Evolutionary conservation across 805 yeast genomes (phyloP).

Genomic region (Yarrowia keelungensis): DNA sequence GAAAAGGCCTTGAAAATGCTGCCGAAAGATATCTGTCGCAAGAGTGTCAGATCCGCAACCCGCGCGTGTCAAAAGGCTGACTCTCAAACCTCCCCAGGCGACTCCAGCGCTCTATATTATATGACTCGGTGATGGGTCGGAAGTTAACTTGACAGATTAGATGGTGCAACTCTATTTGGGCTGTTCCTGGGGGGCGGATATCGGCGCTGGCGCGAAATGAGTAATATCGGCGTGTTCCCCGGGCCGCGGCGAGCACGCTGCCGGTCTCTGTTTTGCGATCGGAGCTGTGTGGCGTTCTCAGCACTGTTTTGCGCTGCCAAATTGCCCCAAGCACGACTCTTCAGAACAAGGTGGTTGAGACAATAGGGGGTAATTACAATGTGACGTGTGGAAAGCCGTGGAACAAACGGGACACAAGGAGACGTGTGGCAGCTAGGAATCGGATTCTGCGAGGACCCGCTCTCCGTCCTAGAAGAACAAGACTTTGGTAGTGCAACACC

Average conservation of each 20-base stretch:
- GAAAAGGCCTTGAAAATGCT: no score
- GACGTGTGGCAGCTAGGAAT: no score
- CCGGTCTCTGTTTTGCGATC: no score
- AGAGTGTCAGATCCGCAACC: no score
- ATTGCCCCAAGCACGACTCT: neutral
- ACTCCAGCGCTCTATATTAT: slow-evolving; percentile 1
- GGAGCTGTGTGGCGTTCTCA: no score
- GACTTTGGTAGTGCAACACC: no score
- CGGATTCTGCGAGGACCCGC: no score
- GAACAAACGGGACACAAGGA: neutral
- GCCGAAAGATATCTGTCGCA: no score
- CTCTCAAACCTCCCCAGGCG: no score
- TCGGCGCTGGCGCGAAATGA: neutral
- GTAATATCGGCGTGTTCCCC: neutral
- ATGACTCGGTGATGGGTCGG: slow-evolving; percentile 9
- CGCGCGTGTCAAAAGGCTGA: no score
- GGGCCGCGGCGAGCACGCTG: neutral
- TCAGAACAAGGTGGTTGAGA: slow-evolving; percentile 6
- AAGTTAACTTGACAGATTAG: slow-evolving; percentile 21
- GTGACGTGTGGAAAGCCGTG: slow-evolving; percentile 8
- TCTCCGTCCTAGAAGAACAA: no score
- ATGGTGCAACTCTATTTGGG: slow-evolving; percentile 18
- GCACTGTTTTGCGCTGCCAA: neutral
- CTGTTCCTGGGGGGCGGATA: neutral
- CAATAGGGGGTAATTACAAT: slow-evolving; percentile 2